phyloP scores from a whole-genome alignment of 768 basidiomycete genomes.

The Rubroboletus satanas region DNA sequence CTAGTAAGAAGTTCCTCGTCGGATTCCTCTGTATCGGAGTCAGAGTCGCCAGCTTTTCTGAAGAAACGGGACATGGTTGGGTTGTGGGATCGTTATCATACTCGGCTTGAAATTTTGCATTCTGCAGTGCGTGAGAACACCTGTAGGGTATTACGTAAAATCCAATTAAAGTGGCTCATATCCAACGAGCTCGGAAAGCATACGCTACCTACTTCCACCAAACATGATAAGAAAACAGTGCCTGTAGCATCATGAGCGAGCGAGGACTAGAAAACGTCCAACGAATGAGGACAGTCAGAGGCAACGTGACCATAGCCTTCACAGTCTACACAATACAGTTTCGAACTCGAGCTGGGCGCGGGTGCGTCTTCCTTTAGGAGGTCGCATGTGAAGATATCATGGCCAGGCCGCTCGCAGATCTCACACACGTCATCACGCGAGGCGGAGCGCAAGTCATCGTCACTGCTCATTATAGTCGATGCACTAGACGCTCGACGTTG shows the following conservation, averaged over 20 bases:
- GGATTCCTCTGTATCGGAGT: conserved; percentile 66
- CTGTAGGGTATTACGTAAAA: conserved; percentile 15
- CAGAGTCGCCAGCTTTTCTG: conserved; percentile 79
- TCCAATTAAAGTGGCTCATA: conserved; percentile 5
- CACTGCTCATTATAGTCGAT: conserved; percentile 23
- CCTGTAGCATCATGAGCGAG: conserved; percentile 3
- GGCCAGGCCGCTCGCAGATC: conserved; percentile 80
- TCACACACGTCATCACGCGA: conserved; percentile 63
- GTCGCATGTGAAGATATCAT: conserved; percentile 83
- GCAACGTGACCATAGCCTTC: conserved; percentile 76
- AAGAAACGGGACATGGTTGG: conserved; percentile 81
- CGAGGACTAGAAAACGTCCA: conserved; percentile 73
- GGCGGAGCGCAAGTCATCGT: conserved; percentile 20
- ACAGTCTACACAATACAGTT: conserved; percentile 77
- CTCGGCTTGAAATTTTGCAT: conserved; percentile 16
- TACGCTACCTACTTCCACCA: conserved; percentile 21
- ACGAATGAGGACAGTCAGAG: conserved; percentile 76
- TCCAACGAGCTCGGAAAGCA: conserved; percentile 13
- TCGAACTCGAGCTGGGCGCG: conserved; percentile 24
- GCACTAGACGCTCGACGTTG: conserved; percentile 20
- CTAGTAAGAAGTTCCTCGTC: conserved; percentile 75
- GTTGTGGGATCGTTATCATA: conserved; percentile 25
- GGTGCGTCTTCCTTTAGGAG: conserved; percentile 58
- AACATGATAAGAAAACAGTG: conserved; percentile 4
- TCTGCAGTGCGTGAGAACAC: conserved; percentile 13